phyloP scores from a whole-genome alignment of 2,329 filamentous ascomycete genomes.

The Pseudocercospora vitis region DNA sequence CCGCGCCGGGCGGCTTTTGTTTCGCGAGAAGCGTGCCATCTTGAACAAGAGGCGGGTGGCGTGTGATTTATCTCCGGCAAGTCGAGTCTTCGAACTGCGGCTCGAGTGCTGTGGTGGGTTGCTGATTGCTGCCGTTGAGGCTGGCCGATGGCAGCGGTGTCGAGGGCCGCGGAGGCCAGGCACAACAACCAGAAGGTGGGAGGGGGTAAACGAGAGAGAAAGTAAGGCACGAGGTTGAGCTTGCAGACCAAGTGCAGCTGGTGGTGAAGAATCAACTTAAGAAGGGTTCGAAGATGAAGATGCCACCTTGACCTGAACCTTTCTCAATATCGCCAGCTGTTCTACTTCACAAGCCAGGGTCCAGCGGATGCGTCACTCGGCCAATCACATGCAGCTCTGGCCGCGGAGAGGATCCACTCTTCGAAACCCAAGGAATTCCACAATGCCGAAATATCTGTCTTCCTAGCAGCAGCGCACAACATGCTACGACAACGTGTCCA shows the following conservation, averaged over 20 bases:
- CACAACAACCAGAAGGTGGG: background rate
- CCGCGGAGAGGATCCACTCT: background rate
- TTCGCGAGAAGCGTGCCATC: constrained; percentile 40
- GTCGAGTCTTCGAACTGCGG: background rate
- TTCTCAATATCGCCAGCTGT: constrained; percentile 4
- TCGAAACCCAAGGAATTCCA: no score
- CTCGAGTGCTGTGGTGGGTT: constrained; percentile 7
- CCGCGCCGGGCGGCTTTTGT: constrained; percentile 32
- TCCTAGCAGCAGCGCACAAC: no score
- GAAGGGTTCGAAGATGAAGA: background rate
- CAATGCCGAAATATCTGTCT: no score
- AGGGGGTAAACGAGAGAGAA: background rate
- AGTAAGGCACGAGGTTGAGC: background rate
- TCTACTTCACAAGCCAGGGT: background rate
- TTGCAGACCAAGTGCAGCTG: background rate
- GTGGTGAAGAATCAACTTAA: background rate
- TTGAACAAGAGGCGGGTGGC: constrained; percentile 31
- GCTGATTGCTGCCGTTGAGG: constrained; percentile 9
- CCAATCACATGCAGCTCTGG: constrained; percentile 3
- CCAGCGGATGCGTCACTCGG: background rate
- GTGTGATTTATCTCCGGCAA: background rate
- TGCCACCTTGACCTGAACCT: constrained; percentile 7
- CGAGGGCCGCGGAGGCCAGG: background rate
- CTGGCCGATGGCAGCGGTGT: background rate
- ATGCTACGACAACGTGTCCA: background rate